phyloP scores from a whole-genome alignment of 805 yeast species.

The Wickerhamiella domercqiae region DNA sequence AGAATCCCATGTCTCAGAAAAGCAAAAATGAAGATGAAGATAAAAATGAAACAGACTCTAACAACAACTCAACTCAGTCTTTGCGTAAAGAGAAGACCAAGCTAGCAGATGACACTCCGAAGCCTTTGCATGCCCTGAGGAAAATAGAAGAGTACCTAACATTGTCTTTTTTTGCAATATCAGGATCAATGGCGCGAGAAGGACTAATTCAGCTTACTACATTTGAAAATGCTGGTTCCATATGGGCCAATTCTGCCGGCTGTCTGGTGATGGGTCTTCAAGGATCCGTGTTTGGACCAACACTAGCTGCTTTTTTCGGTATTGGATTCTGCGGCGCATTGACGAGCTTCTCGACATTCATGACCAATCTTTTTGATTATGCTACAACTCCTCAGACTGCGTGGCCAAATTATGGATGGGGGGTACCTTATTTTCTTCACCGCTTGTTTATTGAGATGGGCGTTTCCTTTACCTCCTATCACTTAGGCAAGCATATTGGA shows the following conservation, averaged over 20 bases:
- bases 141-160: conserved; percentile 15
- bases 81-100: no score
- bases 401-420: conserved; percentile 58
- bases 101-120: neutral
- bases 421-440: conserved; percentile 59
- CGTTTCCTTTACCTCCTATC: conserved; percentile 44
- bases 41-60: no score
- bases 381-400: conserved; percentile 30
- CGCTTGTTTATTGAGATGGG: conserved; percentile 45
- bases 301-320: conserved; percentile 33
- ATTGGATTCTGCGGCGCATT: conserved; percentile 76
- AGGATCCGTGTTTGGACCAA: conserved; percentile 17
- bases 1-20: no score
- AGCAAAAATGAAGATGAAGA: no score
- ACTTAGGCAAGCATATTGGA: conserved; percentile 40
- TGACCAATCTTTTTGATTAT: conserved; percentile 38
- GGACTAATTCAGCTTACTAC: conserved; percentile 39
- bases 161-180: conserved; percentile 28
- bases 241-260: conserved; percentile 69
- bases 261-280: conserved; percentile 55
- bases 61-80: no score
- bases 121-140: neutral
- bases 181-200: conserved; percentile 40
- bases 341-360: conserved; percentile 60
- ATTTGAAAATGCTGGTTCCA: conserved; percentile 43